Base-by-base conservation (phyloP, 2,329 filamentous ascomycete genomes). In the Beauveria medogensis region DNA sequence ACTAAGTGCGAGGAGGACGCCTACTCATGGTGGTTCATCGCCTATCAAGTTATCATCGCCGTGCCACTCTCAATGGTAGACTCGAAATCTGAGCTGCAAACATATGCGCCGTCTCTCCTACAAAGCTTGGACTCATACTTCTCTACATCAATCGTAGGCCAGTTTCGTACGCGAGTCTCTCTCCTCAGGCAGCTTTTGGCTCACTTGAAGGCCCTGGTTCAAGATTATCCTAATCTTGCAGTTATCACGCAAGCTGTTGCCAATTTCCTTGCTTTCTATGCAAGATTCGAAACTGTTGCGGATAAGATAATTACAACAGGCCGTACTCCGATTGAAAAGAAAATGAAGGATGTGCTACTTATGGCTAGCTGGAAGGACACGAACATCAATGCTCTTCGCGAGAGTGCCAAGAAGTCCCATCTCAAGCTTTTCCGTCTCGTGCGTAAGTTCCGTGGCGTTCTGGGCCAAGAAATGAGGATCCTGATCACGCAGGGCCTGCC, bases 291-390 rank as follows among this genome's bases (percentile, higher is more conserved):
- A 69, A 78, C 80, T 61, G 76, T 82, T 5, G 84, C 92, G 8
- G 75, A 80, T 14, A 87, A 91, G 63, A 75, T 80, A 1, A 81
- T 97, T 41, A 76, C 77, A 22, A 84, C 83, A 50, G 89, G 87
- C n/a, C 85, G 91, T 60, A 77, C 80, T 7, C 80, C 82, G 0
- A 80, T 97, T n/a, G 93, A 97, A 72, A 96, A 92, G 74, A 86
- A 91, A 61, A 91, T 97, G 82, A 93, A 89, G 71, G 90, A 97
- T 67, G 87, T 97, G n/a, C 82, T 99, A 18, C 85, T 96, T 57
- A 78, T 99, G 67, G 92, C 92, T 8, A 97, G 92, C 73, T 99
- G 95, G 95, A 97, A 96, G 72, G 94, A 99, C 67, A 96, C 91
- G 24, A 99, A 97, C 69, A 95, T 99, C 64, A 88, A 88, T 53